These are phyloP conservation scores for Chlorella sorokiniana DNA, from an alignment of 139 green algal genomes.

Conservation along the genomic window DNA sequence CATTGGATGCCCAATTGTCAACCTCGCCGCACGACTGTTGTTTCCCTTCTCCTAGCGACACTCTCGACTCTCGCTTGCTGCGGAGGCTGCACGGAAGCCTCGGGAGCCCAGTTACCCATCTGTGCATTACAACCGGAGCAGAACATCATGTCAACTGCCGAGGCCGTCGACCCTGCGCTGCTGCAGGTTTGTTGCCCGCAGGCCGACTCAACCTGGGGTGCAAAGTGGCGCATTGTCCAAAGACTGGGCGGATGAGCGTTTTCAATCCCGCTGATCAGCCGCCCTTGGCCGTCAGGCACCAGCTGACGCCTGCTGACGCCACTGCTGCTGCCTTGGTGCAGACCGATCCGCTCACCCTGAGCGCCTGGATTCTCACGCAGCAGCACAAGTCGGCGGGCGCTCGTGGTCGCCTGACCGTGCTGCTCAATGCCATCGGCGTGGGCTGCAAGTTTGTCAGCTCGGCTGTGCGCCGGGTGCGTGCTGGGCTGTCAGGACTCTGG, in stretches of 20 bases:
- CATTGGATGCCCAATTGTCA: too few species aligned
- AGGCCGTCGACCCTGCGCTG: neutral
- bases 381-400: conserved; percentile 47
- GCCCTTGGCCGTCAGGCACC: neutral
- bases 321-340: neutral
- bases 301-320: neutral
- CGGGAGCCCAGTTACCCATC: too few species aligned
- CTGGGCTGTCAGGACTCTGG: neutral
- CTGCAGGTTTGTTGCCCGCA: neutral
- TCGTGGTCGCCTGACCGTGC: conserved; percentile 55
- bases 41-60: too few species aligned
- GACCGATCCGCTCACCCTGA: conserved; percentile 54
- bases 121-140: neutral
- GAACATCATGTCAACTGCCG: neutral
- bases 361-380: conserved; percentile 49
- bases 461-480: conserved; percentile 51
- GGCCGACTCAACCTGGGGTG: too few species aligned
- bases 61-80: too few species aligned
- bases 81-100: too few species aligned
- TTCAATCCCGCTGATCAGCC: too few species aligned
- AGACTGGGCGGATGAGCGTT: too few species aligned
- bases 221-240: too few species aligned
- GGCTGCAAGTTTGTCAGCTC: conserved; percentile 70
- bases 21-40: too few species aligned
- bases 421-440: conserved; percentile 66